phyloP scores from a whole-genome alignment of 2,329 filamentous ascomycete genomes.

The Bisporella sp. region DNA sequence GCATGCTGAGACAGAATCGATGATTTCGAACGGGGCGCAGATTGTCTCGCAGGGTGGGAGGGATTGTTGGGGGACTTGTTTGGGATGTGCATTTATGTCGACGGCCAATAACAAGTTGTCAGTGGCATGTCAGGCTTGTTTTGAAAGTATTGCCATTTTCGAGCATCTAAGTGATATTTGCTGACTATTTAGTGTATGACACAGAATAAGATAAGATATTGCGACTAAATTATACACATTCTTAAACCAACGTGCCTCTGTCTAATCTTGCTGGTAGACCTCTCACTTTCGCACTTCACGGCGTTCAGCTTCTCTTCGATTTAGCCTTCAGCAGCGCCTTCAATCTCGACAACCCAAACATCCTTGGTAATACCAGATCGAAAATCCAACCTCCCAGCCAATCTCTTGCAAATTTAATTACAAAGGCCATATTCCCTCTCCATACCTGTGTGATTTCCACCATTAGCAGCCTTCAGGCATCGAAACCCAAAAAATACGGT shows the following conservation, averaged over 20 bases:
- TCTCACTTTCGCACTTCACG: background rate
- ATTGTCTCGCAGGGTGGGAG: constrained; percentile 30
- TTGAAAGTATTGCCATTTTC: constrained; percentile 32
- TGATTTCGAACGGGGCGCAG: constrained; percentile 34
- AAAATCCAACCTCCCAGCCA: constrained; percentile 19
- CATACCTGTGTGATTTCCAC: constrained; percentile 4
- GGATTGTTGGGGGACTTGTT: constrained; percentile 30
- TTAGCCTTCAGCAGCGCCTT: constrained; percentile 10
- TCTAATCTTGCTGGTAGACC: no score
- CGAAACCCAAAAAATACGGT: no score
- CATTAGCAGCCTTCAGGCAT: no score
- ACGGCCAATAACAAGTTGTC: constrained; percentile 27
- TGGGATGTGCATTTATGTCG: constrained; percentile 35
- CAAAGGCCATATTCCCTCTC: constrained; percentile 15
- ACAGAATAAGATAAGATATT: no score
- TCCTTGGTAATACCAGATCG: constrained; percentile 19
- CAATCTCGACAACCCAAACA: constrained; percentile 19
- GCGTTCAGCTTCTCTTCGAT: background rate
- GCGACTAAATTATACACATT: no score
- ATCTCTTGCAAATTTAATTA: constrained; percentile 15
- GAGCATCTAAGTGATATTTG: no score
- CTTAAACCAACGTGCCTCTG: no score
- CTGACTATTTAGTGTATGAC: no score
- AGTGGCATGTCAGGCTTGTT: constrained; percentile 31
- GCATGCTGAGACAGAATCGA: constrained; percentile 27